A percentile compares a stretch with the other conserved stretches of the same genome.
Conservation (phyloP, 2,329 filamentous ascomycete genomes). For the Calycina herbarum region DNA sequence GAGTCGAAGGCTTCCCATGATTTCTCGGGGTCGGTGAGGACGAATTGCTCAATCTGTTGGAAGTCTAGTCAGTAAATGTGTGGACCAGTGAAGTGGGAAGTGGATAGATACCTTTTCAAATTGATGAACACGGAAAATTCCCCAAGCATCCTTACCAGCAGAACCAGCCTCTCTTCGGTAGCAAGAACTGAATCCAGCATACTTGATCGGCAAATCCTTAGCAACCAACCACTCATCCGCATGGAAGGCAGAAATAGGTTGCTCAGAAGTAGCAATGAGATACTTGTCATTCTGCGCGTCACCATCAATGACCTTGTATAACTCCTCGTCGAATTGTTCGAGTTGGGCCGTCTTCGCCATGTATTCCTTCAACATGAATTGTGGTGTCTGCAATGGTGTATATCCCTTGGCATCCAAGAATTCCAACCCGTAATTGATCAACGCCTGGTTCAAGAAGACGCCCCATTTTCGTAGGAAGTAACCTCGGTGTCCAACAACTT, state of each 20-base stretch:
- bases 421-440: constrained; percentile 92
- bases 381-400: constrained; percentile 80
- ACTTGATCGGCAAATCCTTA: constrained; percentile 85
- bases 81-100: constrained; percentile 6
- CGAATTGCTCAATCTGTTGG: constrained; percentile 70
- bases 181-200: constrained; percentile 89
- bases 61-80: constrained; percentile 19
- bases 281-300: constrained; percentile 88
- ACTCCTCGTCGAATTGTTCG: constrained; percentile 94
- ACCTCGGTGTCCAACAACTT: constrained; percentile 90
- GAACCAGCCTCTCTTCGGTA: constrained; percentile 94
- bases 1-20: constrained; percentile 92
- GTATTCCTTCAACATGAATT: constrained; percentile 91
- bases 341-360: constrained; percentile 99
- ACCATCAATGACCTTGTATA: constrained; percentile 93
- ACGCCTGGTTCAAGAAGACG: constrained; percentile 85
- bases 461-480: constrained; percentile 92
- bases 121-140: constrained; percentile 96
- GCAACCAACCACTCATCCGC: constrained; percentile 89
- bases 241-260: constrained; percentile 91
- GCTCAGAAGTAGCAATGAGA: constrained; percentile 79
- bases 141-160: constrained; percentile 93
- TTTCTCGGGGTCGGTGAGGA: constrained; percentile 80
- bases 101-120: constrained; percentile 74
- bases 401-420: constrained; percentile 83